Conservation (phyloP, 768 basidiomycete genomes). For the Amanita thiersii region DNA sequence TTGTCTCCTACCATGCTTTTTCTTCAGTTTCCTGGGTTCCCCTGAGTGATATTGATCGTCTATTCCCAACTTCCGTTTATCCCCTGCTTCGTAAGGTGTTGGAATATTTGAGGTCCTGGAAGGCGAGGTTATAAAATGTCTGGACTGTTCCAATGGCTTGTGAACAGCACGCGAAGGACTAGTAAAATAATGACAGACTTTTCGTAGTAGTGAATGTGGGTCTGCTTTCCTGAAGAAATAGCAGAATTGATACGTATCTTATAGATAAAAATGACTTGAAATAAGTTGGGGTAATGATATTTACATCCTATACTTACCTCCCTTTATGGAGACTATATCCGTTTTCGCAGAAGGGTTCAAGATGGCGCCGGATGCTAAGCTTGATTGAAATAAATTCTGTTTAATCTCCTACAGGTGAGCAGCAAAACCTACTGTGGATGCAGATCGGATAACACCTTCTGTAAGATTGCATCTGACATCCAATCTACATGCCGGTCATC, state of each 20-base stretch:
- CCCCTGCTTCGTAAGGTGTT: background rate
- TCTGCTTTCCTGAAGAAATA: constrained; percentile 84
- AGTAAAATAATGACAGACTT: constrained; percentile 38
- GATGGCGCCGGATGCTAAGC: too few relatives aligned
- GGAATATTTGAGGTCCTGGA: too few relatives aligned
- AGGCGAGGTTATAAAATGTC: too few relatives aligned
- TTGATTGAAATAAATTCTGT: constrained; percentile 4
- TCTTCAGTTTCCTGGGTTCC: constrained; percentile 1
- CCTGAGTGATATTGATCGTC: constrained; percentile 2
- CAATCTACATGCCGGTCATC: constrained; percentile 84
- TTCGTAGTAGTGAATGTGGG: constrained; percentile 73
- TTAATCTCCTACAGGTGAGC: background rate
- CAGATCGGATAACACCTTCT: constrained; percentile 74
- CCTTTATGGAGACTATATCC: constrained; percentile 75
- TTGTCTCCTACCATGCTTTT: background rate
- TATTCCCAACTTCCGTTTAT: constrained; percentile 3
- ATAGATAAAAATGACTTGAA: background rate
- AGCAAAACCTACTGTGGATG: constrained; percentile 47
- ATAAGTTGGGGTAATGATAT: constrained; percentile 4
- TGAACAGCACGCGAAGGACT: background rate
- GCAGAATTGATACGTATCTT: constrained; percentile 86
- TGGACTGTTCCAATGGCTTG: too few relatives aligned
- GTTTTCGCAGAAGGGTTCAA: constrained; percentile 44
- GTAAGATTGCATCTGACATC: constrained; percentile 82
- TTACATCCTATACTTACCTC: constrained; percentile 41